phyloP scores from a whole-genome alignment of 2,329 filamentous ascomycete species.

The Sclerotinia sclerotiorum region DNA sequence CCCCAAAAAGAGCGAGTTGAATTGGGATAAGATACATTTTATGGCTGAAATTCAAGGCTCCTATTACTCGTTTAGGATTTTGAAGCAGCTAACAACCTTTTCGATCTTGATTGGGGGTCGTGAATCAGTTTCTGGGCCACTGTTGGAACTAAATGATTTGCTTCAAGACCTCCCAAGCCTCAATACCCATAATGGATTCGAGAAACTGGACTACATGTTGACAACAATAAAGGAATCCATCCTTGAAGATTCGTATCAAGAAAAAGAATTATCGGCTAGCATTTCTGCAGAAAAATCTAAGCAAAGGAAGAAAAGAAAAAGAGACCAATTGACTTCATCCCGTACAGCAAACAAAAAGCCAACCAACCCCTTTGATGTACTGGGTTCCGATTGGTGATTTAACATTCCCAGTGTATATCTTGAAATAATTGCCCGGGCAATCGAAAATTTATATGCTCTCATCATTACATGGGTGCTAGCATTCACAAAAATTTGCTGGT shows the following conservation, averaged over 20 bases:
- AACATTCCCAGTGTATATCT: not conserved
- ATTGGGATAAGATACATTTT: conserved; percentile 41
- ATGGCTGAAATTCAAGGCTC: conserved; percentile 39
- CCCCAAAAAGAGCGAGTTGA: conserved; percentile 24
- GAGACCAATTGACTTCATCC: not conserved
- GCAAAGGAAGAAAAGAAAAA: conserved; percentile 33
- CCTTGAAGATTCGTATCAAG: not conserved
- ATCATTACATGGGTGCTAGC: no score
- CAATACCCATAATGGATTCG: not conserved
- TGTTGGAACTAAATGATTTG: conserved; percentile 25
- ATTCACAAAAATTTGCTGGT: no score
- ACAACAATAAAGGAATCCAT: not conserved
- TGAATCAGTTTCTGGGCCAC: conserved; percentile 19
- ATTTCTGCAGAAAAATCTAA: not conserved
- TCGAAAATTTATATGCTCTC: not conserved
- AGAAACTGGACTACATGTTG: conserved; percentile 11
- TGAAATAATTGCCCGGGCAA: not conserved
- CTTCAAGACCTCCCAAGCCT: conserved; percentile 32
- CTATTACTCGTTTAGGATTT: conserved; percentile 40
- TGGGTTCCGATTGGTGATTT: conserved; percentile 11
- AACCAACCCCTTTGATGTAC: conserved; percentile 20
- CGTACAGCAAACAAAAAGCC: not conserved
- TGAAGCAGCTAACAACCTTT: conserved; percentile 38
- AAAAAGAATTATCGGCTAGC: not conserved
- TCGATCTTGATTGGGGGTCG: conserved; percentile 20